Conservation (phyloP, 345 rosid genomes). For the Dipteronia sinensis region DNA sequence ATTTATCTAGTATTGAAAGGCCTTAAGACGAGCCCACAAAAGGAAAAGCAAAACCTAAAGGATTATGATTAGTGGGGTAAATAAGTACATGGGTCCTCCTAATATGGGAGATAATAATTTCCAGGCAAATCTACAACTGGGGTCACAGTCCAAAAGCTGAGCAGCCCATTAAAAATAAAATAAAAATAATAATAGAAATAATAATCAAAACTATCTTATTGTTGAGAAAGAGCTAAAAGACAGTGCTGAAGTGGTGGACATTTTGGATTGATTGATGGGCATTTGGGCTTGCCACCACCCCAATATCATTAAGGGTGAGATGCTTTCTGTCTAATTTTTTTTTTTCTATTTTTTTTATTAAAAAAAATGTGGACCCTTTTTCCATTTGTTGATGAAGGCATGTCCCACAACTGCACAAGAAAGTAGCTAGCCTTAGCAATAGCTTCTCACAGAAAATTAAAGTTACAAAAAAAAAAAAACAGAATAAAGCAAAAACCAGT, state of each 20-base stretch:
- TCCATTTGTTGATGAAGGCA: not conserved
- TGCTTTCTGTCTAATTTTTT: constrained; percentile 16
- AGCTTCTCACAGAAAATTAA: too few relatives aligned
- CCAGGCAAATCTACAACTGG: constrained; percentile 18
- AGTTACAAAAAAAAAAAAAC: not conserved
- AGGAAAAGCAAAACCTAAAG: constrained; percentile 3
- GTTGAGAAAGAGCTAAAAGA: not conserved
- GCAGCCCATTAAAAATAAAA: constrained; percentile 14
- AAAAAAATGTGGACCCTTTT: constrained; percentile 10
- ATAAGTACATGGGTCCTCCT: constrained; percentile 27
- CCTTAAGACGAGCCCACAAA: constrained; percentile 13
- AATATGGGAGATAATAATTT: not conserved
- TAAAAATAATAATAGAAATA: not conserved
- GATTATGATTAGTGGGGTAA: constrained; percentile 34
- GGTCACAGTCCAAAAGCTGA: constrained; percentile 20
- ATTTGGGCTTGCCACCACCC: constrained; percentile 18
- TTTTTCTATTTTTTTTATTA: too few relatives aligned
- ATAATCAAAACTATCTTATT: constrained; percentile 6
- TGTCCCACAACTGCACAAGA: not conserved
- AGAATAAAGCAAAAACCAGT: constrained; percentile 11
- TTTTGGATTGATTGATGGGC: constrained; percentile 30
- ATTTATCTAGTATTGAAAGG: not conserved
- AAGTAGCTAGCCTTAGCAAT: too few relatives aligned
- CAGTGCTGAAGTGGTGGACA: constrained; percentile 12
- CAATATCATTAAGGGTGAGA: constrained; percentile 3